Percentiles rank a stretch among this genome's conserved stretches.
Conservation (phyloP, 345 rosid species). For the Eucalyptus cloeziana region DNA sequence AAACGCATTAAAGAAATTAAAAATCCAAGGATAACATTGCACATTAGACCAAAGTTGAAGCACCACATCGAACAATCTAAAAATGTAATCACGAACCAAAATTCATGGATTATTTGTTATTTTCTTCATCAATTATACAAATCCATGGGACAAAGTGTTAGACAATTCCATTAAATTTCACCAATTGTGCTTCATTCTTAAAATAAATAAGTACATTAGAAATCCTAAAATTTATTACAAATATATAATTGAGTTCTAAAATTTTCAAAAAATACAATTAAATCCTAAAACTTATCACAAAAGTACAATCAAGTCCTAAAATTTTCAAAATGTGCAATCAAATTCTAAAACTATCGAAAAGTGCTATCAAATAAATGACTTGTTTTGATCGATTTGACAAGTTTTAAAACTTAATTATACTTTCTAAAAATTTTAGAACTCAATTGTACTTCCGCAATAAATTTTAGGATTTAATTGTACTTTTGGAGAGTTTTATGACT, state of each 20-base stretch:
- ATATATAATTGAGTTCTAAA: rapidly evolving
- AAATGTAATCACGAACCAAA: rapidly evolving
- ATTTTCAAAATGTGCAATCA: too few relatives aligned
- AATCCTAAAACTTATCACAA: too few relatives aligned
- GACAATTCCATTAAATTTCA: background rate
- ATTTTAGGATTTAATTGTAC: too few relatives aligned
- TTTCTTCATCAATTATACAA: background rate
- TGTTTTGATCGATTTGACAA: rapidly evolving
- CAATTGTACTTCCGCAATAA: rapidly evolving
- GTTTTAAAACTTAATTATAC: too few relatives aligned
- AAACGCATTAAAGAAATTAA: background rate
- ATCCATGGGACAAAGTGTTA: background rate
- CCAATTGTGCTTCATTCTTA: background rate
- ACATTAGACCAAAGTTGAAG: background rate
- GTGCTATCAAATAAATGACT: too few relatives aligned
- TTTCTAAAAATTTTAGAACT: too few relatives aligned
- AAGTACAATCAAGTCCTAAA: rapidly evolving
- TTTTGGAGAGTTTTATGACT: too few relatives aligned
- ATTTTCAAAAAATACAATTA: too few relatives aligned
- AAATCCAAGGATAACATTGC: rapidly evolving
- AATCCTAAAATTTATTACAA: too few relatives aligned
- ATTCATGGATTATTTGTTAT: too few relatives aligned
- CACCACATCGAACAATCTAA: background rate
- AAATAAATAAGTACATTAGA: too few relatives aligned
- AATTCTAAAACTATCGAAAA: too few relatives aligned